These are phyloP conservation scores for Piper longum DNA, from an alignment of 164 flowering plant species.

Conservation along the genomic window DNA sequence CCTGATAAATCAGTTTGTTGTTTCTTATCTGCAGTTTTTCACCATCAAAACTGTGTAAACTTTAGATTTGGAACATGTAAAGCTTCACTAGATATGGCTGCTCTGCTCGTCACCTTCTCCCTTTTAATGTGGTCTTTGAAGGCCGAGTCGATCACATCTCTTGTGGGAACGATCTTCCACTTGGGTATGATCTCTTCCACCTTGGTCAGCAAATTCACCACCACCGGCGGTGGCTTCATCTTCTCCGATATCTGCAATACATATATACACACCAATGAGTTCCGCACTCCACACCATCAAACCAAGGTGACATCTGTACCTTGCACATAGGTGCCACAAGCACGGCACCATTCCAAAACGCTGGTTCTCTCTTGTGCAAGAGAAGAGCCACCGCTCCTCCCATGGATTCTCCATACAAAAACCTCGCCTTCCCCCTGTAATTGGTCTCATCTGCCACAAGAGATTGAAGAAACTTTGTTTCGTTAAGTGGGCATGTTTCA, in stretches of 20 bases:
- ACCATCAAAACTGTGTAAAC: conserved; percentile 15
- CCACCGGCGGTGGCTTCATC: conserved; percentile 88
- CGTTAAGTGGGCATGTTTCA: background rate
- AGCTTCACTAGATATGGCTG: background rate
- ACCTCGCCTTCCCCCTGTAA: conserved; percentile 10
- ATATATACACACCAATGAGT: conserved; percentile 11
- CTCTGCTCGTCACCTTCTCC: conserved; percentile 41
- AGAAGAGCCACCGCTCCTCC: conserved; percentile 20
- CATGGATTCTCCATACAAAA: conserved; percentile 19
- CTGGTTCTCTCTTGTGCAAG: conserved; percentile 12
- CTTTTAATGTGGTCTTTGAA: conserved; percentile 86
- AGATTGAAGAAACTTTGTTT: background rate
- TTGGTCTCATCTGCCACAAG: conserved; percentile 6
- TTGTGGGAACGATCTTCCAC: conserved; percentile 95
- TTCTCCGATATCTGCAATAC: conserved; percentile 77
- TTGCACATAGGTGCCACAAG: conserved; percentile 55
- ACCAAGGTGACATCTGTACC: conserved; percentile 21
- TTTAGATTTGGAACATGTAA: background rate
- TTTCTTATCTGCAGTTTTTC: conserved; percentile 40
- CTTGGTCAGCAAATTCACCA: conserved; percentile 57
- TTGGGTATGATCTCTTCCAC: conserved; percentile 87
- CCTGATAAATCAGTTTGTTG: conserved; percentile 83
- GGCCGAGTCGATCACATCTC: conserved; percentile 81
- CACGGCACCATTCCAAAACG: conserved; percentile 18
- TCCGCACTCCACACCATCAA: background rate